Evolutionary conservation across 1,139 yeast species (phyloP), one percentile per base, ranked within the genome.

Genomic region (Candida sp.): DNA sequence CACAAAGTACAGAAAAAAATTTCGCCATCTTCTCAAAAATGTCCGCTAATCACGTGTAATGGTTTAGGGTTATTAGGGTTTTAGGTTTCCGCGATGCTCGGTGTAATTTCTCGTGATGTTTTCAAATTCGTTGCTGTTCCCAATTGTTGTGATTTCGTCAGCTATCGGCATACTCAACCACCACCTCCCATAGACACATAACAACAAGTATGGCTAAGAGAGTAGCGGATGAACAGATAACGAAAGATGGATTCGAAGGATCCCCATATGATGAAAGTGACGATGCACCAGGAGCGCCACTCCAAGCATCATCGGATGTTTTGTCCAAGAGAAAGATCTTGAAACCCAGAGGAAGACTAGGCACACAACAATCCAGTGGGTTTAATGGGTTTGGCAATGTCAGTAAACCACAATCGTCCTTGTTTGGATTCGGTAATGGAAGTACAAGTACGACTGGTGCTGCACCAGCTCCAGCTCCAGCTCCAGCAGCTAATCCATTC

Each of bases 311-410:
- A 5, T 77, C 81, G 2, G 84, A 78, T 4, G 85, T 84, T 5
- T 69, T 91, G 79, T 82, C 94, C 8, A 79, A 71, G 50, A 77
- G 98, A 63, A 88, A 85, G 72, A 75, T 88, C 48, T 74, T 88
- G 27, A 78, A 80, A 64, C 92, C 93, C 11, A 79, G 80, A 55
- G 67, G 72, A 7, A 63, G 61, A 54, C 47, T 53, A 38, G 53
- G 52, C 22, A 33, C 46, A 28, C 40, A 28, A 37, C 50, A 12
- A 28, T n/a, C 25, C 9, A 50, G 39, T 45, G 58, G 58, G 7
- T 56, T 54, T 42, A 46, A 48, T 22, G 54, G 52, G 5, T 46
- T 51, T 41, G 45, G 46, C 9, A 39, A 30, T 44, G 7, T 39
- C 5, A 34, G 9, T 11, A 33, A n/a, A 35, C 37, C 52, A 34